These are phyloP conservation scores for Arxiozyma slooffiae DNA, from an alignment of 1,139 yeast species.

Conservation along the genomic window DNA sequence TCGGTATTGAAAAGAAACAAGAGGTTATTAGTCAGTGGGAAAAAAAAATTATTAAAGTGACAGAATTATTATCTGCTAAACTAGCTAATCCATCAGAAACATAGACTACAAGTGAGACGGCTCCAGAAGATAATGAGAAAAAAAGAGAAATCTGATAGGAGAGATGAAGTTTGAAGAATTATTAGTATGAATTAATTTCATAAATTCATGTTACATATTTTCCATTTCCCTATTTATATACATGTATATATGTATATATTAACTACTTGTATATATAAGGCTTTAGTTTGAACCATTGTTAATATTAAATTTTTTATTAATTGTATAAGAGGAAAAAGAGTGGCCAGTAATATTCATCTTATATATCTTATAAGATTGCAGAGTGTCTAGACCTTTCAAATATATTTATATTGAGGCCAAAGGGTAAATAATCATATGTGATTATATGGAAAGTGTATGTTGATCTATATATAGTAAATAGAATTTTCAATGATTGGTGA, in stretches of 20 bases:
- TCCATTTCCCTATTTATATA: not conserved
- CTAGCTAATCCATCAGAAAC: slow-evolving; percentile 37
- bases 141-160: not conserved
- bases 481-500: too few relatives aligned
- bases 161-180: slow-evolving; percentile 3
- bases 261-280: not conserved
- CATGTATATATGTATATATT: not conserved
- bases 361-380: too few relatives aligned
- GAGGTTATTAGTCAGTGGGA: slow-evolving; percentile 64
- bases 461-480: too few relatives aligned
- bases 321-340: too few relatives aligned
- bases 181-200: not conserved
- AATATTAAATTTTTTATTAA: too few relatives aligned
- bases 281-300: too few relatives aligned
- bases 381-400: too few relatives aligned
- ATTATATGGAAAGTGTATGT: too few relatives aligned
- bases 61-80: slow-evolving; percentile 39
- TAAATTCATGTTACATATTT: too few relatives aligned
- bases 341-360: too few relatives aligned
- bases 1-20: slow-evolving; percentile 67
- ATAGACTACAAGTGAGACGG: slow-evolving; percentile 15
- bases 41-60: slow-evolving; percentile 51
- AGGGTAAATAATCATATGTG: too few relatives aligned
- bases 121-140: not conserved
- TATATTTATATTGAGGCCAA: too few relatives aligned